phyloP scores from a whole-genome alignment of 73 alveolate species.

The Tetrahymena thermophila region DNA sequence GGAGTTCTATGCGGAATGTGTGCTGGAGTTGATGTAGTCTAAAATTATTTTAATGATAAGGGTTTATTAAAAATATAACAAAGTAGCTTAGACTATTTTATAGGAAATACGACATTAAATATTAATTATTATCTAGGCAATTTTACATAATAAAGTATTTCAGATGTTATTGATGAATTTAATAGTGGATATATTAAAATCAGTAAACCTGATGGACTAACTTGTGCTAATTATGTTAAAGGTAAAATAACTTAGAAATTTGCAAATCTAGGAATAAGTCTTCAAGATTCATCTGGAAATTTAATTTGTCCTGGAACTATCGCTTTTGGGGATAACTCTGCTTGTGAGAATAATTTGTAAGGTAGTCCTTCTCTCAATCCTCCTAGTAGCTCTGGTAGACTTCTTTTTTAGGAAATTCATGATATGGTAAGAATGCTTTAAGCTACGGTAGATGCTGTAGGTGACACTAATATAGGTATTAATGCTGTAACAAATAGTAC shows the following conservation, averaged over 20 bases:
- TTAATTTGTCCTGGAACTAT: neutral
- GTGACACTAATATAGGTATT: neutral
- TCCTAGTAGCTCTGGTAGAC: neutral
- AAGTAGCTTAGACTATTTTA: neutral
- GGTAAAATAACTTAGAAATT: no score
- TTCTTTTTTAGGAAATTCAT: neutral
- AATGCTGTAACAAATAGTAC: neutral
- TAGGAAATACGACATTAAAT: neutral
- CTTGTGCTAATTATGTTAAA: neutral
- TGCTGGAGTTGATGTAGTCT: neutral
- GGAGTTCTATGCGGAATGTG: neutral
- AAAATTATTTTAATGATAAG: no score
- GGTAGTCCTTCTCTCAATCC: neutral
- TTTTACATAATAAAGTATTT: neutral
- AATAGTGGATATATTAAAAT: neutral
- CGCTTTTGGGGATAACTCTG: neutral
- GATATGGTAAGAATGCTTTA: neutral
- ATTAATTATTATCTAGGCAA: neutral
- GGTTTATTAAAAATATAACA: neutral
- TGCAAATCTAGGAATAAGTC: neutral
- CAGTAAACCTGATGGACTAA: neutral
- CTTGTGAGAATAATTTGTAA: neutral
- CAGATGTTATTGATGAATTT: neutral
- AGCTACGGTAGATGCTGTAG: neutral
- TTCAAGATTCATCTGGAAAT: neutral